phyloP scores from a whole-genome alignment of 2,329 filamentous ascomycete species.

The Aspergillus luchuensis region DNA sequence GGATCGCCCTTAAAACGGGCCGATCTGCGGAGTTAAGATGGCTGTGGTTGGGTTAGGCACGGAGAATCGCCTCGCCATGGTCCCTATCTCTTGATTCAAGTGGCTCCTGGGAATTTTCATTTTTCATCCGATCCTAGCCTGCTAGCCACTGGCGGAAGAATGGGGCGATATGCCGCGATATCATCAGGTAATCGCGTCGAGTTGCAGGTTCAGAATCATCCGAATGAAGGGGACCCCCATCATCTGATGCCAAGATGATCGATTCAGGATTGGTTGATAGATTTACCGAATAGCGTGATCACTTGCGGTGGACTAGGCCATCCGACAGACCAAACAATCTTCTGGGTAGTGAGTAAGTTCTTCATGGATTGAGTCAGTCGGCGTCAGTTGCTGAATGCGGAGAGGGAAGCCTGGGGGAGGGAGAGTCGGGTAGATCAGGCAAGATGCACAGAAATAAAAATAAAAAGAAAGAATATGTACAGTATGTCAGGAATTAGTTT shows the following conservation, averaged over 20 bases:
- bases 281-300: constrained; percentile 24
- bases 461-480: too few relatives aligned
- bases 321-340: background rate
- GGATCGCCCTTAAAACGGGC: constrained; percentile 1
- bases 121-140: background rate
- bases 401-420: background rate
- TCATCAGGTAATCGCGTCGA: constrained; percentile 10
- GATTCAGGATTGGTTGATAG: constrained; percentile 8
- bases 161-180: constrained; percentile 12
- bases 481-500: background rate
- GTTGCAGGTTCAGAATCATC: background rate
- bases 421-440: background rate
- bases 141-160: constrained; percentile 1
- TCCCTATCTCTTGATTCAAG: background rate
- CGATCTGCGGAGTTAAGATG: constrained; percentile 2
- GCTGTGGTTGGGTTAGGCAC: background rate
- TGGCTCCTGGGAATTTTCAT: background rate
- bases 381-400: constrained; percentile 2
- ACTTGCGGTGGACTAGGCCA: background rate
- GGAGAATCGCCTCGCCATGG: background rate
- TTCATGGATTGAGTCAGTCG: background rate
- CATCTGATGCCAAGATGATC: constrained; percentile 25
- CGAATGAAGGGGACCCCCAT: constrained; percentile 8
- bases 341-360: background rate
- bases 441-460: background rate